phyloP scores from a whole-genome alignment of 1,284 basidiomycete species.

The Papiliotrema laurentii region DNA sequence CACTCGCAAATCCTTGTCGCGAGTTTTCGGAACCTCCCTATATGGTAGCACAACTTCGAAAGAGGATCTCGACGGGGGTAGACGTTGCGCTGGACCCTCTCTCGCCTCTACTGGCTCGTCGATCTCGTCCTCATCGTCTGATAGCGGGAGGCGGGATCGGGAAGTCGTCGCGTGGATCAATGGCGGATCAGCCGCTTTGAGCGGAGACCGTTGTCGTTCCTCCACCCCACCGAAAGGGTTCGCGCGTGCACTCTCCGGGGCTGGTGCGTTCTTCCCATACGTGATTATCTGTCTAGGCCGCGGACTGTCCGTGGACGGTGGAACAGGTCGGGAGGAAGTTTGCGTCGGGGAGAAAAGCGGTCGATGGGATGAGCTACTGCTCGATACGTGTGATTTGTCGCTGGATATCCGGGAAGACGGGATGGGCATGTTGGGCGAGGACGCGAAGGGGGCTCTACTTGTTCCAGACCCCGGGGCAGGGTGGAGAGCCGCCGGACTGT shows the following conservation, averaged over 20 bases:
- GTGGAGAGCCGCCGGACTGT: not conserved
- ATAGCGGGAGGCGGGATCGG: not conserved
- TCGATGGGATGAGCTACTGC: conserved; percentile 17
- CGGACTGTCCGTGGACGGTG: not conserved
- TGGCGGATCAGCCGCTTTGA: not conserved
- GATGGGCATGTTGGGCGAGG: conserved; percentile 2
- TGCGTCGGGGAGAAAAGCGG: conserved; percentile 31
- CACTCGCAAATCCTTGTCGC: too few relatives aligned
- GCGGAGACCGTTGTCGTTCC: conserved; percentile 1
- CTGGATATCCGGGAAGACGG: conserved; percentile 6
- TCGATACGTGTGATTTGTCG: conserved; percentile 11
- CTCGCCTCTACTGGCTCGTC: conserved; percentile 2
- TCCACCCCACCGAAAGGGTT: not conserved
- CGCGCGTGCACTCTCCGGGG: not conserved
- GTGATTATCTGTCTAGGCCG: conserved; percentile 1
- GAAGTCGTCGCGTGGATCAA: not conserved
- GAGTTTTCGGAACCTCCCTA: too few relatives aligned
- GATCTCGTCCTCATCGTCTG: conserved; percentile 1
- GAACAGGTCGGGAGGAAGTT: conserved; percentile 6
- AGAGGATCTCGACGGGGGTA: not conserved
- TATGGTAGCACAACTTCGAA: conserved; percentile 12
- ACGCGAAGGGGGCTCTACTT: not conserved
- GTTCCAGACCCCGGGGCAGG: not conserved
- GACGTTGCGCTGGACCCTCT: conserved; percentile 11
- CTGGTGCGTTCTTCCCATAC: not conserved